Base-by-base conservation (phyloP, 805 yeast genomes). In the Candida stauntonica region DNA sequence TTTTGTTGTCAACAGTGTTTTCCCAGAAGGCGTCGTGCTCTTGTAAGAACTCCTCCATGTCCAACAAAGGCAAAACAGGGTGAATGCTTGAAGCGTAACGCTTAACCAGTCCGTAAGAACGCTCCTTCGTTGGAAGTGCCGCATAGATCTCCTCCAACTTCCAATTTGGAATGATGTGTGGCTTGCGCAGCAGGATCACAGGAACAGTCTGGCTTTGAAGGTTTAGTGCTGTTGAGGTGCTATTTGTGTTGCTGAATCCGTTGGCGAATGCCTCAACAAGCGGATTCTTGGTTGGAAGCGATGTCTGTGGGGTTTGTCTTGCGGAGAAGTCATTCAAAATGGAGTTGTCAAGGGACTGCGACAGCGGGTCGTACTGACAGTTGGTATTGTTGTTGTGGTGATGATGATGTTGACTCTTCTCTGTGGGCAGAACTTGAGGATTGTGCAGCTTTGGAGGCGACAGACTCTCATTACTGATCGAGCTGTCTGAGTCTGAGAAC, bases 1-100 rank as follows among this genome's bases (percentile, higher is more conserved):
- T 53, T 33, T 64, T 64, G 28, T 51, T 57, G 5, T 52, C 44
- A 15, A 52, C 39, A 12, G 30, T 38, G 33, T 57, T 46, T 33
- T 62, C 62, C 81, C 81, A 76, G 46, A 66, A 77, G 14, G 53
- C 52, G 23, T 72, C 75, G 51, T 75, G 80, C 31, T 67, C 68
- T 18, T 53, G 52, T 4, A 63, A 41, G 44, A 75, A 72, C 21
- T 66, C 72, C 15, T 57, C 52, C 20, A 74, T 47, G 45, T 75
- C 77, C 39, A 77, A 42, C 5, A 77, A 55, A 0, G 83, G 82
- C 8, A 76, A 52, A n/a, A 77, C 60, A 7, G 75, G 72, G 48
- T 77, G 81, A 12, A 77, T 76, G 0, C 79, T 72, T 34, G 66
- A 68, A 9, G 70, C 53, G 46, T 72, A 77, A 19, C 79, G 59